Percentiles rank a stretch among this genome's conserved stretches.
These are phyloP conservation scores for Populus hybrid DNA, from an alignment of 441 rosid species.

Conservation along the genomic window DNA sequence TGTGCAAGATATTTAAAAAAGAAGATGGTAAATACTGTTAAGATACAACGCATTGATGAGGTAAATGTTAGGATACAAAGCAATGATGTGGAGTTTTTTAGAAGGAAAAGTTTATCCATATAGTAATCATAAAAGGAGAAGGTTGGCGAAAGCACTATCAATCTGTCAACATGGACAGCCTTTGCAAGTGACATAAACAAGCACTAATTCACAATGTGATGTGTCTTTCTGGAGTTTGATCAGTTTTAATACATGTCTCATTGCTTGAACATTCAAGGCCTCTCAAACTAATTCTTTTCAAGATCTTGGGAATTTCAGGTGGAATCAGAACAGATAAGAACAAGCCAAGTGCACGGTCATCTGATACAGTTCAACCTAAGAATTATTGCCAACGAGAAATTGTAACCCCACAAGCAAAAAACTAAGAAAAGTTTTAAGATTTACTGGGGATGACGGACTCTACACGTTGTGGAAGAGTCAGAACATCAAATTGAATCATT, in stretches of 20 bases:
- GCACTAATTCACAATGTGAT: neutral
- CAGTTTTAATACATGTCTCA: too few species aligned
- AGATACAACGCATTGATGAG: neutral
- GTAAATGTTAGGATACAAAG: neutral
- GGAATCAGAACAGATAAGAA: neutral
- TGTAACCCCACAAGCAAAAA: neutral
- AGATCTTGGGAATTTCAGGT: too few species aligned
- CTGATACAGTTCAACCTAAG: neutral
- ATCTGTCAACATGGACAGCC: neutral
- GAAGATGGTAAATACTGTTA: neutral
- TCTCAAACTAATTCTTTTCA: too few species aligned
- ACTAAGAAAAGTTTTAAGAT: neutral
- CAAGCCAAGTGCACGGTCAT: neutral
- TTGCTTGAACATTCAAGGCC: too few species aligned
- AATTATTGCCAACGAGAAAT: neutral
- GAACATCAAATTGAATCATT: neutral
- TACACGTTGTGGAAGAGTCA: neutral
- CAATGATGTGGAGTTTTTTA: neutral
- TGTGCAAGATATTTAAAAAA: slow-evolving; percentile 22
- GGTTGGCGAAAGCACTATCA: neutral
- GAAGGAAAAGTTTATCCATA: neutral
- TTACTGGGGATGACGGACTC: neutral
- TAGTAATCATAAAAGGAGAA: neutral
- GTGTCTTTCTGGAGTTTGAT: too few species aligned
- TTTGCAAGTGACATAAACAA: neutral